phyloP scores from a whole-genome alignment of 176 grass and related monocot species.

The Rhynchospora breviuscula region DNA sequence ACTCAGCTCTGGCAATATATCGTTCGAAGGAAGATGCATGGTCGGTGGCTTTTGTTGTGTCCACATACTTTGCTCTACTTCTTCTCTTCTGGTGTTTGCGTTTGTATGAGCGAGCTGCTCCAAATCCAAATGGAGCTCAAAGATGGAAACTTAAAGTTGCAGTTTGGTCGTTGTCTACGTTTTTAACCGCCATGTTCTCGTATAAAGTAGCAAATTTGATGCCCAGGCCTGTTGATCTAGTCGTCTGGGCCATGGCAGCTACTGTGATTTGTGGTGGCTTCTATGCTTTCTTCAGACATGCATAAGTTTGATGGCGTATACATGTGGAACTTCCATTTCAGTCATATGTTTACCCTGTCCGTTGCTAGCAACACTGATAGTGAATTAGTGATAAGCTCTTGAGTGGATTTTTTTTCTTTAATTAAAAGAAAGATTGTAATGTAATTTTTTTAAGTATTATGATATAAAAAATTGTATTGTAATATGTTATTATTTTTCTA shows the following conservation, averaged over 20 bases:
- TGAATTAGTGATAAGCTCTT: too few species aligned
- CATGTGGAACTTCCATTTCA: too few species aligned
- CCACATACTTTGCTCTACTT: neutral
- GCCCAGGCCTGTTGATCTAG: neutral
- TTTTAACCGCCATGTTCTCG: neutral
- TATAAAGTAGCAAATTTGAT: neutral
- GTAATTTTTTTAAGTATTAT: too few species aligned
- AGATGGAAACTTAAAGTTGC: neutral
- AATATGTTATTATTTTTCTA: too few species aligned
- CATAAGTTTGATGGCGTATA: too few species aligned
- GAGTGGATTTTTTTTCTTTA: too few species aligned
- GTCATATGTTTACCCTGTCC: too few species aligned
- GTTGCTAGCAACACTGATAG: too few species aligned
- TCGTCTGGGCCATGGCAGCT: neutral
- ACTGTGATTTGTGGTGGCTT: neutral
- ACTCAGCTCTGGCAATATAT: neutral
- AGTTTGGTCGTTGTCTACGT: neutral
- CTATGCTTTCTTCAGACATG: slow-evolving; percentile 10
- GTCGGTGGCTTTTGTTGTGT: too few species aligned
- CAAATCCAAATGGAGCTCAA: neutral
- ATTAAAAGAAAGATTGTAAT: too few species aligned
- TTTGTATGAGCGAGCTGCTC: neutral
- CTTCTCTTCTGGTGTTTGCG: neutral
- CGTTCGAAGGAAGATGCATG: neutral
- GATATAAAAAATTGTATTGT: too few species aligned